These are phyloP conservation scores for Fusarium sp. DNA, from an alignment of 2,329 filamentous ascomycete species.

Conservation along the genomic window DNA sequence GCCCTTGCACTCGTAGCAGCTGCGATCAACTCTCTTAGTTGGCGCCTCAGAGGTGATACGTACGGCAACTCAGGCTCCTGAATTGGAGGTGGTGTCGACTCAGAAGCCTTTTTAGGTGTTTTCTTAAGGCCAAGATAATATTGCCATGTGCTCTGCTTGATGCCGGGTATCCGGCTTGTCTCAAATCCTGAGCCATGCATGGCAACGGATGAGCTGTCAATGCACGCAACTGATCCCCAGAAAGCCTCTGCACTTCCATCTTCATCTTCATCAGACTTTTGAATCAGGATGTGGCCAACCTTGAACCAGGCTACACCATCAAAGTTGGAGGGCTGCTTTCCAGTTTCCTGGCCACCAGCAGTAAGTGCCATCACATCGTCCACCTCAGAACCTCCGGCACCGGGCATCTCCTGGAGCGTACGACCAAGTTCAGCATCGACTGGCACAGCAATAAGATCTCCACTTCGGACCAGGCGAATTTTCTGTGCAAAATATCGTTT, in stretches of 20 bases:
- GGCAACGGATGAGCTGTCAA: constrained; percentile 86
- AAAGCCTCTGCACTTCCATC: constrained; percentile 72
- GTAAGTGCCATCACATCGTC: constrained; percentile 75
- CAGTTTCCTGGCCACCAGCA: constrained; percentile 49
- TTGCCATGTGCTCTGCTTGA: constrained; percentile 82
- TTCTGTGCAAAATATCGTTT: constrained; percentile 90
- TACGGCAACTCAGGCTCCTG: constrained; percentile 61
- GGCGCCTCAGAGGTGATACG: constrained; percentile 71
- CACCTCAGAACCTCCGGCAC: constrained; percentile 70
- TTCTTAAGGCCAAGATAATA: constrained; percentile 87
- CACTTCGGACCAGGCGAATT: constrained; percentile 82
- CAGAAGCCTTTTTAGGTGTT: constrained; percentile 61
- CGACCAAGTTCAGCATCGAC: constrained; percentile 88
- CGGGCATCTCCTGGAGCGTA: constrained; percentile 78
- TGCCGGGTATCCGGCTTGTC: constrained; percentile 81
- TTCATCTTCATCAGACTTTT: constrained; percentile 64
- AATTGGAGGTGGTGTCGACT: constrained; percentile 54
- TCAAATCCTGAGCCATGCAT: constrained; percentile 93
- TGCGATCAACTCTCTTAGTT: constrained; percentile 84
- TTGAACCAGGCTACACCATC: constrained; percentile 91
- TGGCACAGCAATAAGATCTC: constrained; percentile 88
- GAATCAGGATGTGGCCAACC: constrained; percentile 76
- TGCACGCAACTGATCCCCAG: constrained; percentile 88
- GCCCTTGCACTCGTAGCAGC: constrained; percentile 90
- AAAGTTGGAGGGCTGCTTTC: constrained; percentile 49